Conservation (phyloP, 305 asterid species). For the Solanum hybrid region DNA sequence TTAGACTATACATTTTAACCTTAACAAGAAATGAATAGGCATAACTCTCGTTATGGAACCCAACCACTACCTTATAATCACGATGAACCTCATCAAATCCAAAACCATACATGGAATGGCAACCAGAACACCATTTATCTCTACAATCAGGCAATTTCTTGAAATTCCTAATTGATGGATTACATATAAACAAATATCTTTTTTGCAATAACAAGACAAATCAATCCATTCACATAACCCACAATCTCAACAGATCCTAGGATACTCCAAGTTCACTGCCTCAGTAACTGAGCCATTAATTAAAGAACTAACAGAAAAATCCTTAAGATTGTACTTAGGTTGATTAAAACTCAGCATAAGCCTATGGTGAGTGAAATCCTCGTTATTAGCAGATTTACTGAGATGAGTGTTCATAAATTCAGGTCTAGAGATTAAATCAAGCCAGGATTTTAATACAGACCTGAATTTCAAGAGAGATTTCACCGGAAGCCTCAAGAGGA, state of each 20-base stretch:
- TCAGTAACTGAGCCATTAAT: background rate
- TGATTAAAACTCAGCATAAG: background rate
- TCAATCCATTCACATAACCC: conserved; percentile 46
- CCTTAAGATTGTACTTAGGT: background rate
- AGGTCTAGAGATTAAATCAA: background rate
- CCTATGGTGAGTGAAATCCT: background rate
- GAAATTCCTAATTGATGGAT: conserved; percentile 30
- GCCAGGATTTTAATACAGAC: background rate
- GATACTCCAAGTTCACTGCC: conserved; percentile 16
- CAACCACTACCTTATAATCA: conserved; percentile 24
- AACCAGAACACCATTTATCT: background rate
- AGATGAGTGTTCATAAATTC: background rate
- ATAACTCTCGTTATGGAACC: background rate
- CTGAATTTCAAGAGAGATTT: background rate
- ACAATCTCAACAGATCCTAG: background rate
- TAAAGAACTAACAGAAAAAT: background rate
- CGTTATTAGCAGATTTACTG: background rate
- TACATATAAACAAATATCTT: conserved; percentile 32
- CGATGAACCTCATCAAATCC: conserved; percentile 21
- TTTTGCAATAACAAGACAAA: conserved; percentile 33
- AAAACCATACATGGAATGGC: conserved; percentile 22
- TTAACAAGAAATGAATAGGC: background rate
- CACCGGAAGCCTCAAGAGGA: background rate
- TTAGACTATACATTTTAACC: conserved; percentile 33
- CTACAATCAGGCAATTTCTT: conserved; percentile 24